phyloP scores from a whole-genome alignment of 805 yeast species.

The Starmerella vaccinii region DNA sequence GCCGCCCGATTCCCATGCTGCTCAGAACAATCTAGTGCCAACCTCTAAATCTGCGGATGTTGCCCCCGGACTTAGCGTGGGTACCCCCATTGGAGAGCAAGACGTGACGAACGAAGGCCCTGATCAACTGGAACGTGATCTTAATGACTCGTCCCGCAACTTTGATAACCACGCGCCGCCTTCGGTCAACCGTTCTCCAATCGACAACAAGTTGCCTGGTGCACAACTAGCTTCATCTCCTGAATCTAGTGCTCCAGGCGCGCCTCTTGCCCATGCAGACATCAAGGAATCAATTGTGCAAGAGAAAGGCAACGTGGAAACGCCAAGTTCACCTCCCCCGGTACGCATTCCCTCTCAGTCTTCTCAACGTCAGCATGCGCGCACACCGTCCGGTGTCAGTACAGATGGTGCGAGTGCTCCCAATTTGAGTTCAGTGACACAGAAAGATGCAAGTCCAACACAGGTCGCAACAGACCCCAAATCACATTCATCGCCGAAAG shows the following conservation, averaged over 20 bases:
- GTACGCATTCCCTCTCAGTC: not conserved
- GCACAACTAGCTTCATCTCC: not conserved
- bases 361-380: not conserved
- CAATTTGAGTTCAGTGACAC: not conserved
- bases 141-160: not conserved
- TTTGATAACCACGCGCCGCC: not conserved
- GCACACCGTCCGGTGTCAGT: not conserved
- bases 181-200: not conserved
- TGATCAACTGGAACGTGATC: not conserved
- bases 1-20: slow-evolving; percentile 5
- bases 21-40: not conserved
- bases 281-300: not conserved
- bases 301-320: not conserved
- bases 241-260: not conserved
- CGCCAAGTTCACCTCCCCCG: not conserved
- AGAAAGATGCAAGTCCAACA: not conserved
- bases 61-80: not conserved
- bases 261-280: not conserved
- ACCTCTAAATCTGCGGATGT: not conserved
- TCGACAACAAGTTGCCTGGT: not conserved
- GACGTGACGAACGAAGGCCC: not conserved
- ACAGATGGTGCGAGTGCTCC: not conserved
- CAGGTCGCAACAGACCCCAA: not conserved
- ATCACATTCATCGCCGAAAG: slow-evolving; percentile 1
- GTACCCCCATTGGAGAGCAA: not conserved